phyloP scores from a whole-genome alignment of 2,329 filamentous ascomycete genomes.

The Rhinocladiella similis region DNA sequence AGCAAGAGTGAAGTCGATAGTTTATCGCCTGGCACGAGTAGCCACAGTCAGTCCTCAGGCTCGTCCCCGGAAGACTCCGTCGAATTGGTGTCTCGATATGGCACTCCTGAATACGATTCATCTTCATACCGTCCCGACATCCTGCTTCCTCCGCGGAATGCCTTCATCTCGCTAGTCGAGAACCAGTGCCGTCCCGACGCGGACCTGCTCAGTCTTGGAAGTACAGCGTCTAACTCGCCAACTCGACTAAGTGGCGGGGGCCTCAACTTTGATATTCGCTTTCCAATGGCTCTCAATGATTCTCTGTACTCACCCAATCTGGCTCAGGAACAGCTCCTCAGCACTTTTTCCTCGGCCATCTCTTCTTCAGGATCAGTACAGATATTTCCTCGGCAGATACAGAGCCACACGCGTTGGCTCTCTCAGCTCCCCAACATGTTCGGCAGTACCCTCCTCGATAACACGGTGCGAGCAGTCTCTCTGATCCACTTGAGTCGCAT shows the following conservation, averaged over 20 bases:
- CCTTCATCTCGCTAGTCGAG: conserved; percentile 15
- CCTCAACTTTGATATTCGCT: conserved; percentile 9
- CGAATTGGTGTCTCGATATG: conserved; percentile 5
- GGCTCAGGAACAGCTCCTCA: conserved; percentile 28
- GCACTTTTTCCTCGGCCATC: conserved; percentile 17
- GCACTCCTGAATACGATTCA: conserved; percentile 7
- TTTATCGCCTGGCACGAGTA: conserved; percentile 34
- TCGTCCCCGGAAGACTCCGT: conserved; percentile 31
- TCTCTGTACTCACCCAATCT: conserved; percentile 21
- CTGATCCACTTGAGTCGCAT: conserved; percentile 33
- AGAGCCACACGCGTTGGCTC: conserved; percentile 26
- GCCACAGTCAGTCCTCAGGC: conserved; percentile 33
- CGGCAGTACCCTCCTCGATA: conserved; percentile 27
- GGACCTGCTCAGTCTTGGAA: not conserved
- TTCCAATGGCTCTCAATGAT: conserved; percentile 11
- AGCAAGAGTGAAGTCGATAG: conserved; percentile 23
- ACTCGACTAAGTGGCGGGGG: conserved; percentile 1
- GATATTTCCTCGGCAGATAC: conserved; percentile 16
- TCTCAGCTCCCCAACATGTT: conserved; percentile 23
- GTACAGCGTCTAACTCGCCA: not conserved
- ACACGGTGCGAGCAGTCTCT: conserved; percentile 33
- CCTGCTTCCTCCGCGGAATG: conserved; percentile 10
- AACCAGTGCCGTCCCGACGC: conserved; percentile 13
- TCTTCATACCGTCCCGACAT: conserved; percentile 1
- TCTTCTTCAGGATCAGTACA: not conserved